A percentile compares a stretch with the other conserved stretches of the same genome.
Evolutionary conservation across 1,284 basidiomycete species (phyloP).

Genomic region (Malassezia furfur): DNA sequence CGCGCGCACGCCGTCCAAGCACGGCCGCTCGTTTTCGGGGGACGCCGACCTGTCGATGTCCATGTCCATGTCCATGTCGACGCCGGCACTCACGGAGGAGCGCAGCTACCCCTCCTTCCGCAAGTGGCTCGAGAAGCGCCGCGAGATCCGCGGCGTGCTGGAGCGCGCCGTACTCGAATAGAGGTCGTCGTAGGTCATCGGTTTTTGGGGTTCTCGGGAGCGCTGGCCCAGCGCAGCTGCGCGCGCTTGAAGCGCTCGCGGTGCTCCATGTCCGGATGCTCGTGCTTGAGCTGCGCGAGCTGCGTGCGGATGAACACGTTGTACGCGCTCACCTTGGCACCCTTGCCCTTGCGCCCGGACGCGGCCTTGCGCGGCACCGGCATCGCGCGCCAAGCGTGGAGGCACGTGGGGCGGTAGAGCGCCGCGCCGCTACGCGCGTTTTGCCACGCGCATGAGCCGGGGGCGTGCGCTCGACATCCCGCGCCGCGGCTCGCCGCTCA

Average conservation of each 20-base stretch:
- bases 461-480: neutral
- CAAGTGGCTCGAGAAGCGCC: slow-evolving; percentile 35
- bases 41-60: slow-evolving; percentile 7
- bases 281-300: slow-evolving; percentile 34
- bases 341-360: neutral
- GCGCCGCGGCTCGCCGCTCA: neutral
- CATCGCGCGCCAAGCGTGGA: neutral
- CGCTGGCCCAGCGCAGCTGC: slow-evolving; percentile 24
- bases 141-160: slow-evolving; percentile 39
- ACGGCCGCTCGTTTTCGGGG: neutral
- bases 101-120: slow-evolving; percentile 37
- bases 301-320: slow-evolving; percentile 28
- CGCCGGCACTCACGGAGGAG: slow-evolving; percentile 15
- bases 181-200: neutral
- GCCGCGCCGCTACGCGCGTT: neutral
- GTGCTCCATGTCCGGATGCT: slow-evolving; percentile 30
- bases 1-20: neutral
- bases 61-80: slow-evolving; percentile 17
- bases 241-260: slow-evolving; percentile 41
- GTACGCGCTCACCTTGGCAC: slow-evolving; percentile 14
- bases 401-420: neutral
- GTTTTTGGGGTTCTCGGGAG: neutral
- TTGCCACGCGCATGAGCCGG: neutral
- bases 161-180: slow-evolving; percentile 25
- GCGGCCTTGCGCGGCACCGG: neutral